A percentile compares a stretch with the other conserved stretches of the same genome.
Evolutionary conservation across 1,284 basidiomycete species (phyloP).

Genomic region (Trichosporon sp.): DNA sequence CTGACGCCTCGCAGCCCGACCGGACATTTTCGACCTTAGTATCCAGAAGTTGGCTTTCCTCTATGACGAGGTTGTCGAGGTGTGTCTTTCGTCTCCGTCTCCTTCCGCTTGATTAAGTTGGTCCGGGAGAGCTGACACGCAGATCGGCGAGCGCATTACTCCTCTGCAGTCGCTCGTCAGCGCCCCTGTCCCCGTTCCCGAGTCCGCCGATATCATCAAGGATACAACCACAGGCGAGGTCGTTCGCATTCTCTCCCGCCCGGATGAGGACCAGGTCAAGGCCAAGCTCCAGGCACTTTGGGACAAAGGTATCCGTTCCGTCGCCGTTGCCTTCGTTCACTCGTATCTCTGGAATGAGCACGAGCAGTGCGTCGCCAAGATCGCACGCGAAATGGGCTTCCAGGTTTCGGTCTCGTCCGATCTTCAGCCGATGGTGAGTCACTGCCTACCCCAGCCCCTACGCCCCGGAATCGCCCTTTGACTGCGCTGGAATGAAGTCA

Average conservation of each 20-base stretch:
- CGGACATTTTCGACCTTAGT: constrained; percentile 81
- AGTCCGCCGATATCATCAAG: constrained; percentile 34
- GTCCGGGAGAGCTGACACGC: constrained; percentile 19
- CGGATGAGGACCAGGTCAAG: constrained; percentile 36
- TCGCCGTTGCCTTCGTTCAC: constrained; percentile 48
- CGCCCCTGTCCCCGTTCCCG: constrained; percentile 31
- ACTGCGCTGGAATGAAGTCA: neutral
- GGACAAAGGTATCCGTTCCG: constrained; percentile 40
- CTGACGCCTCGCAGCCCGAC: constrained; percentile 60
- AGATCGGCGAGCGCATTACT: constrained; percentile 84
- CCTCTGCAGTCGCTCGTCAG: constrained; percentile 59
- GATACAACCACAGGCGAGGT: constrained; percentile 69
- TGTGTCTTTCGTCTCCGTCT: constrained; percentile 47
- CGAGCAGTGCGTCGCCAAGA: constrained; percentile 42
- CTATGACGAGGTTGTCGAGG: constrained; percentile 80
- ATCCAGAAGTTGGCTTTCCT: constrained; percentile 77
- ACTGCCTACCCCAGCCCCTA: neutral
- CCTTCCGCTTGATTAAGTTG: too few species aligned
- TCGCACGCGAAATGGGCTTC: constrained; percentile 48
- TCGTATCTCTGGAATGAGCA: constrained; percentile 47
- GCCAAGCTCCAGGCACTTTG: constrained; percentile 41
- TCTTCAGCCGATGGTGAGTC: constrained; percentile 49
- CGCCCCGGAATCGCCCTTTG: too few species aligned
- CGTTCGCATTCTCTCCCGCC: constrained; percentile 77
- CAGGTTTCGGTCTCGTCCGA: constrained; percentile 43